Evolutionary conservation across 768 basidiomycete species (phyloP).

Genomic region (Amanita polypyramis): DNA sequence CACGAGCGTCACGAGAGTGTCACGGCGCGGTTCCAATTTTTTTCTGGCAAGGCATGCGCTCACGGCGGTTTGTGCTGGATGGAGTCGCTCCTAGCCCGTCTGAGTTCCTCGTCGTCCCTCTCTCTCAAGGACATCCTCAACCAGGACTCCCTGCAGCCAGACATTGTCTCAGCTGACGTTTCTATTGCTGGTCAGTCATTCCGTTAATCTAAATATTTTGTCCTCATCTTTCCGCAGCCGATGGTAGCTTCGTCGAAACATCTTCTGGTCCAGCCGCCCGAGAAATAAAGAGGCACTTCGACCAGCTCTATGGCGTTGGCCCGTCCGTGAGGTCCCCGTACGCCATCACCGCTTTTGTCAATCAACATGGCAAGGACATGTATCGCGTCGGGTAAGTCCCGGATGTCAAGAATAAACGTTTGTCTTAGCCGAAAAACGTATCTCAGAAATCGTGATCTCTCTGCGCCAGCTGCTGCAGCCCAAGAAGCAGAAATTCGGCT

Average conservation of each 20-base stretch:
- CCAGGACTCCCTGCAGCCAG: constrained; percentile 34
- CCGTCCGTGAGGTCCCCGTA: constrained; percentile 65
- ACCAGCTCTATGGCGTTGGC: constrained; percentile 57
- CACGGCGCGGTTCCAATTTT: not conserved
- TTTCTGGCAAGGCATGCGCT: not conserved
- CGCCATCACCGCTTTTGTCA: constrained; percentile 72
- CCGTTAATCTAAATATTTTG: constrained; percentile 11
- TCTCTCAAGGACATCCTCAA: constrained; percentile 33
- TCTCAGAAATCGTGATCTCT: constrained; percentile 45
- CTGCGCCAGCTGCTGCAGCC: constrained; percentile 46
- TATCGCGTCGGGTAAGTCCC: constrained; percentile 65
- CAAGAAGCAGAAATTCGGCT: constrained; percentile 40
- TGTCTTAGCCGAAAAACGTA: constrained; percentile 1
- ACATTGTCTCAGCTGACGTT: constrained; percentile 46
- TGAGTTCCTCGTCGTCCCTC: constrained; percentile 27
- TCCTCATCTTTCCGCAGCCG: constrained; percentile 28
- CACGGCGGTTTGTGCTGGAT: not conserved
- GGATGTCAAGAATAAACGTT: not conserved
- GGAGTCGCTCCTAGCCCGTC: not conserved
- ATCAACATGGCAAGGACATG: constrained; percentile 70
- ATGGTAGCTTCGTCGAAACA: constrained; percentile 73
- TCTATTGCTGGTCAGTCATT: constrained; percentile 42
- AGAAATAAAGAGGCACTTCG: constrained; percentile 69
- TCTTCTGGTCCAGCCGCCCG: constrained; percentile 66
- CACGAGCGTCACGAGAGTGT: not conserved